Evolutionary conservation across 2,329 filamentous ascomycete species (phyloP).

Genomic region (Aurifilum marmelostoma): DNA sequence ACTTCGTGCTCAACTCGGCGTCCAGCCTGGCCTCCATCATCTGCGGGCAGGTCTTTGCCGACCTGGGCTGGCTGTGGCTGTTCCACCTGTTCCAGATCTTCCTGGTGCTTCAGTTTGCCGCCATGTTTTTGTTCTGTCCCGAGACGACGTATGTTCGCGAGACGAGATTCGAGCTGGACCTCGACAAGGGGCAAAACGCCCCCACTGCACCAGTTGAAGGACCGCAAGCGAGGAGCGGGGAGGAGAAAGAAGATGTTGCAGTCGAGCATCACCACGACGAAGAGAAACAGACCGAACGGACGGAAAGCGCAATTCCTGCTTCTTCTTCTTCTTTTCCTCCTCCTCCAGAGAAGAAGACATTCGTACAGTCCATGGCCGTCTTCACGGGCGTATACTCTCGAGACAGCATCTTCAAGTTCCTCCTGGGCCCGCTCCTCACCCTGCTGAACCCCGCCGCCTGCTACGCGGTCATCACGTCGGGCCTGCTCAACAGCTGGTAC

Average conservation of each 20-base stretch:
- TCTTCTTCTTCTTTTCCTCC: too few relatives aligned
- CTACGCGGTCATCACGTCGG: conserved; percentile 43
- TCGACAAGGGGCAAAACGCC: background rate
- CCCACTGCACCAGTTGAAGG: background rate
- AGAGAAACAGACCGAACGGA: background rate
- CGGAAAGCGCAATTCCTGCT: background rate
- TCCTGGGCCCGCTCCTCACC: conserved; percentile 41
- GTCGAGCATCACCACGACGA: background rate
- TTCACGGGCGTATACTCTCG: conserved; percentile 14
- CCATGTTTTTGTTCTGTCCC: conserved; percentile 43
- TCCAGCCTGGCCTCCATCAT: conserved; percentile 32
- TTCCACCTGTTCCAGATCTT: conserved; percentile 43
- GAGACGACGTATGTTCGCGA: conserved; percentile 43
- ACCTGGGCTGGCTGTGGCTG: conserved; percentile 36
- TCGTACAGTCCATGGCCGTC: background rate
- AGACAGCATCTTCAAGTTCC: conserved; percentile 14
- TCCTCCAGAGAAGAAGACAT: conserved; percentile 21
- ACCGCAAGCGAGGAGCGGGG: too few relatives aligned
- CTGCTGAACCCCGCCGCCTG: conserved; percentile 44
- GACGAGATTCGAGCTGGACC: conserved; percentile 9
- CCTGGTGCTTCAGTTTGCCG: conserved; percentile 37
- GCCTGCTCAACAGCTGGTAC: conserved; percentile 41
- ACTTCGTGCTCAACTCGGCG: conserved; percentile 28
- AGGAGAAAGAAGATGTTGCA: background rate
- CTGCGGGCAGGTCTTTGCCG: conserved; percentile 31